Conservation (phyloP, 2,329 filamentous ascomycete species). For the Pezicula carpinea region DNA sequence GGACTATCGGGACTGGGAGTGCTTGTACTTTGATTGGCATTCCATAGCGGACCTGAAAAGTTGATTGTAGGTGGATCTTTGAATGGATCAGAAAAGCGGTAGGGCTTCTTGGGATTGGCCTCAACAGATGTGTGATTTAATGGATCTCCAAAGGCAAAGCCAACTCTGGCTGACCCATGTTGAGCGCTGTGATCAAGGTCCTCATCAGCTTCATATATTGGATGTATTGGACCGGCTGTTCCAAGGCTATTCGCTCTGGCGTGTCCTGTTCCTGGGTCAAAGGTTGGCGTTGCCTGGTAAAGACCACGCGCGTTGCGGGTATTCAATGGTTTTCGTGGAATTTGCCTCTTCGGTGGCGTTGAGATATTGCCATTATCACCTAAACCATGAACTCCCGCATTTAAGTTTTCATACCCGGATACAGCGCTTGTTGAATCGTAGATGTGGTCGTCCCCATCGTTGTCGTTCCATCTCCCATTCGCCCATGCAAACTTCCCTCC, state of each 20-base stretch:
- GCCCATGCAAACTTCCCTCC: constrained; percentile 20
- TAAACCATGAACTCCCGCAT: constrained; percentile 14
- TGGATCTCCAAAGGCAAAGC: constrained; percentile 18
- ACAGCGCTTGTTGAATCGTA: constrained; percentile 23
- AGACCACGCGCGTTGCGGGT: constrained; percentile 28
- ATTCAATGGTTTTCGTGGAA: constrained; percentile 33
- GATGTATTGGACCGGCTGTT: constrained; percentile 50
- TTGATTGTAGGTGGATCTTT: constrained; percentile 18
- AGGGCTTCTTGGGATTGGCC: constrained; percentile 4
- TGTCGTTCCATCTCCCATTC: constrained; percentile 18
- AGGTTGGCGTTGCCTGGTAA: constrained; percentile 36
- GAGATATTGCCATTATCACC: constrained; percentile 12
- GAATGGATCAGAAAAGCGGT: constrained; percentile 24
- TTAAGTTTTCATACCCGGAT: constrained; percentile 22
- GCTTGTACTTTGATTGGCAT: constrained; percentile 8
- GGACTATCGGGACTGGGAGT: constrained; percentile 19
- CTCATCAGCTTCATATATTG: constrained; percentile 60
- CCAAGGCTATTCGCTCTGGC: constrained; percentile 39
- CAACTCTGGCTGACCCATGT: constrained; percentile 12
- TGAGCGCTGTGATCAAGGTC: constrained; percentile 20
- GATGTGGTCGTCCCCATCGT: constrained; percentile 8
- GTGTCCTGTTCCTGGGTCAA: constrained; percentile 34
- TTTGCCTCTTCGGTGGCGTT: constrained; percentile 15
- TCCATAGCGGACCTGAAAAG: constrained; percentile 4
- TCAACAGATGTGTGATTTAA: constrained; percentile 5